Conservation (phyloP, 1,284 basidiomycete species). For the Peniophora sp. region DNA sequence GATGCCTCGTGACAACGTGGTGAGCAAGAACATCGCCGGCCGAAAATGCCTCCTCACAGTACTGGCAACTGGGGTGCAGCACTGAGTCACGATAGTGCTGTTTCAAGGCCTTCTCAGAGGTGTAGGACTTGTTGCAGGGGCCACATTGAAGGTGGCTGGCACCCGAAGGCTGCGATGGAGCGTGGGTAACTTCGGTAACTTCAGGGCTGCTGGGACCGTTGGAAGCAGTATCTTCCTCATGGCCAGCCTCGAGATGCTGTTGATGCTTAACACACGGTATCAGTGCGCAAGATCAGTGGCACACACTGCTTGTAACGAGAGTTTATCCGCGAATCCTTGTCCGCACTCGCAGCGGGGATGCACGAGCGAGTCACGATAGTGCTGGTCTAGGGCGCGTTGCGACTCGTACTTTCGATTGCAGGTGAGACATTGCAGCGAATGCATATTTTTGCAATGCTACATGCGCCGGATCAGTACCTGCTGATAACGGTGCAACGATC, state of each 20-base stretch:
- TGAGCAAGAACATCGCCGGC: constrained; percentile 1
- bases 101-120: constrained; percentile 2
- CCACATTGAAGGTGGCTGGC: constrained; percentile 1
- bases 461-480: no score
- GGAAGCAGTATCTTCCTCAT: not conserved
- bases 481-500: no score
- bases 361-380: not conserved
- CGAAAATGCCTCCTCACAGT: constrained; percentile 10
- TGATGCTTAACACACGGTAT: not conserved
- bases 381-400: not conserved
- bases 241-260: not conserved
- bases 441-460: not conserved
- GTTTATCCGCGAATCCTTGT: not conserved
- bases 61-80: constrained; percentile 10
- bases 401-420: not conserved
- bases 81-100: constrained; percentile 10
- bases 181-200: not conserved
- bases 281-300: constrained; percentile 16
- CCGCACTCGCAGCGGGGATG: not conserved
- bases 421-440: not conserved
- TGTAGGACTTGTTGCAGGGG: constrained; percentile 4
- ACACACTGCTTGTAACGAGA: constrained; percentile 9
- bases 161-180: not conserved
- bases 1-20: not conserved
- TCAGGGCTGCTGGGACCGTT: not conserved